Evolutionary conservation across 2,329 filamentous ascomycete species (phyloP).

Genomic region (Cladophialophora chaetospira): DNA sequence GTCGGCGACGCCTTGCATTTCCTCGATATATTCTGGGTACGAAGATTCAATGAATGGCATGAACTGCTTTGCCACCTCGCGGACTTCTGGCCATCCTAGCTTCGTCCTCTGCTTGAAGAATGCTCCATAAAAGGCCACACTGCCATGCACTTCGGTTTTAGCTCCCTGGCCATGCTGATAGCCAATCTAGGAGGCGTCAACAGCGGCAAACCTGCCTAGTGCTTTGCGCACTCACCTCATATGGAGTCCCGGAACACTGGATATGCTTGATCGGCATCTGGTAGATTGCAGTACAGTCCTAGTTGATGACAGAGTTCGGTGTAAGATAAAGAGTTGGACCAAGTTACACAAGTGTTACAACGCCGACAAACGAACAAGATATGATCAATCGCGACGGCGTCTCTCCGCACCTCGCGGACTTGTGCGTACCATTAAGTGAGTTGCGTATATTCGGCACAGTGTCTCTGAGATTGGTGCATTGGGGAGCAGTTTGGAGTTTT

Average conservation of each 20-base stretch:
- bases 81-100: conserved; percentile 52
- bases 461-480: background rate
- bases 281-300: background rate
- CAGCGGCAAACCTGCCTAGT: background rate
- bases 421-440: background rate
- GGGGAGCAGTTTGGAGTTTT: background rate
- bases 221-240: conserved; percentile 31
- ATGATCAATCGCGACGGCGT: background rate
- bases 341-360: background rate
- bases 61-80: conserved; percentile 47
- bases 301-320: background rate
- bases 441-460: background rate
- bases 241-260: conserved; percentile 34
- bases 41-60: conserved; percentile 42
- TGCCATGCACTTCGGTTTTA: conserved; percentile 34
- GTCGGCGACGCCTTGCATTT: conserved; percentile 52
- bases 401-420: conserved; percentile 1
- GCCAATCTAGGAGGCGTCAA: conserved; percentile 32
- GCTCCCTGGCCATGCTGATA: conserved; percentile 36
- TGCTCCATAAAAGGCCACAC: conserved; percentile 36
- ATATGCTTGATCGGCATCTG: conserved; percentile 33
- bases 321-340: background rate
- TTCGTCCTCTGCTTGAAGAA: conserved; percentile 37
- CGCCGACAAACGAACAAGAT: too few species aligned
- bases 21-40: conserved; percentile 39